Base-by-base conservation (phyloP, 1,284 basidiomycete species). In the Pseudozyma sp. region DNA sequence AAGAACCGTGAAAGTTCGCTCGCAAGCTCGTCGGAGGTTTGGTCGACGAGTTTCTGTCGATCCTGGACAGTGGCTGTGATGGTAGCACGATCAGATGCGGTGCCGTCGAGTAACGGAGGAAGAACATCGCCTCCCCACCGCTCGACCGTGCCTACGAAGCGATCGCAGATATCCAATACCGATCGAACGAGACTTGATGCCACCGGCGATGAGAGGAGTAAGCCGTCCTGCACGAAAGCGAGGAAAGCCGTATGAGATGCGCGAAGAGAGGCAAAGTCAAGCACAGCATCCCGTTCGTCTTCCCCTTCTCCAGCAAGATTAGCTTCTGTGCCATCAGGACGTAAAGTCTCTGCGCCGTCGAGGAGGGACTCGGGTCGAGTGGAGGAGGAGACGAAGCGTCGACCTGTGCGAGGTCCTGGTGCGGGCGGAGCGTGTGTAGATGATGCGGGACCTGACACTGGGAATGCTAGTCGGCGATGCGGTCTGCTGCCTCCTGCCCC, bases 111-210 rank as follows among this genome's bases (percentile, higher is more conserved):
- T 45, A 95, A 87, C 0, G 91, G 92, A 11, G 94, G 94, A 1
- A 95, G 86, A 3, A 95, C 90, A 80, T 95, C 93, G 0, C 93
- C 94, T n/a, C 92, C 92, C 94, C 94, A 96, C 51, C 93, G 87
- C 85, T 95, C 93, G 0, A 95, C 89, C 64, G 93, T 89, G 9
- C 90, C 91, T 79, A 63, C 70, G 38, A 96, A 93, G 9, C 90
- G 88, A 81, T 93, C 92, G 83, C 93, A 95, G 3, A 91, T 87
- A 71, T 93, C 92, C 54, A 95, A 87, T 58, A 95, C 90, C 45
- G 90, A 88, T 13, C 90, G 87, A 47, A 90, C 89, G 1, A 88
- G 85, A 7, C 90, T 90, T 14, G 93, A 86, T 1, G 88, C 86
- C 0, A 89, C 83, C 73, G 93, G 92, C 3, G 91, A 89, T 39